These are phyloP conservation scores for Fraxinus nigra DNA, from an alignment of 305 asterid species.

Conservation along the genomic window DNA sequence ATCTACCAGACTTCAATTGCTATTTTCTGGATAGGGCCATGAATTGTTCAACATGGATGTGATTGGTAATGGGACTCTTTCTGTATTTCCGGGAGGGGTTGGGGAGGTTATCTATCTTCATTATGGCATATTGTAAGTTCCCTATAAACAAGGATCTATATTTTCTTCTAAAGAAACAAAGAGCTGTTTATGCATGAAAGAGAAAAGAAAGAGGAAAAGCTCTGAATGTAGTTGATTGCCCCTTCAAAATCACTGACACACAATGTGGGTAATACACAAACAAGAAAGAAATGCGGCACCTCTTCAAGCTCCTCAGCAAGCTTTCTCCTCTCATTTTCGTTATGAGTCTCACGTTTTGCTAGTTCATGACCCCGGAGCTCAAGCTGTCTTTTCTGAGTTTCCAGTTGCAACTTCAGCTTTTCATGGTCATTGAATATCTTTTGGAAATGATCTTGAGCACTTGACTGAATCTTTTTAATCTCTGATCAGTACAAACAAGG, in stretches of 20 bases:
- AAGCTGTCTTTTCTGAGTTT: conserved; percentile 58
- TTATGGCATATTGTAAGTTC: neutral
- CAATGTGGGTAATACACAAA: conserved; percentile 20
- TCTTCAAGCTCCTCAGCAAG: conserved; percentile 77
- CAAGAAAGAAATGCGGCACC: conserved; percentile 41
- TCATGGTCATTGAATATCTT: conserved; percentile 70
- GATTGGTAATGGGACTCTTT: conserved; percentile 15
- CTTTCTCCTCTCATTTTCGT: conserved; percentile 59
- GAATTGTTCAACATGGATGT: neutral
- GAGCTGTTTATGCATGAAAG: neutral
- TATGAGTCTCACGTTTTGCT: conserved; percentile 62
- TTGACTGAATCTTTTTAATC: conserved; percentile 60
- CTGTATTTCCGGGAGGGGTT: neutral
- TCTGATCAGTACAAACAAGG: conserved; percentile 39
- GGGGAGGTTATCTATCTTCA: neutral
- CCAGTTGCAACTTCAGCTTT: conserved; percentile 62
- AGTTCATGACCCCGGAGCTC: conserved; percentile 66
- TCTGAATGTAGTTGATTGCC: neutral
- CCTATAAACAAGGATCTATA: neutral
- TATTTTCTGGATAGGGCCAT: neutral
- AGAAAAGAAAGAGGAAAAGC: neutral
- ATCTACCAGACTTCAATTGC: neutral
- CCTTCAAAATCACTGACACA: conserved; percentile 13
- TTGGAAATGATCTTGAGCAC: conserved; percentile 65
- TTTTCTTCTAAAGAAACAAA: neutral